Base-by-base conservation (phyloP, 441 rosid genomes). In the Eruca vesicaria region DNA sequence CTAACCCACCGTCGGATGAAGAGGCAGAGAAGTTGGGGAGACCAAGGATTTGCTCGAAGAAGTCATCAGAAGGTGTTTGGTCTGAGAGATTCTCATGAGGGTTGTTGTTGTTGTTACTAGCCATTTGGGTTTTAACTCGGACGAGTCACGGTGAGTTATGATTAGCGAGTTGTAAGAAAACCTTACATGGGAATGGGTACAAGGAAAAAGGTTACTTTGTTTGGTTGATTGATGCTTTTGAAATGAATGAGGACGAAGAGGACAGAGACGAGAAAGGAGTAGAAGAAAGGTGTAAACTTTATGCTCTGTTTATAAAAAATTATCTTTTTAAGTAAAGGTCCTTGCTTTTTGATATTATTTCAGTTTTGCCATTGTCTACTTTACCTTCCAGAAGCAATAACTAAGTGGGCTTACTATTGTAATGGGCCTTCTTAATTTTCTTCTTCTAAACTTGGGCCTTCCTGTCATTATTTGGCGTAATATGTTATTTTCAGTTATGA, bases 11-110 rank as follows among this genome's bases (percentile, higher is more conserved):
- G 55, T 84, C 58, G 7, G 87, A 94, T 2, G 90, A 60, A 12
- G 95, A 78, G 43, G 83, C 83, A 14, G 81, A 73, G 73, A 89
- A 96, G 86, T 79, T 87, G 6, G 85, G 92, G 56, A 93, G 82
- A 35, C 93, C 87, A 31, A 96, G 93, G 63, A 96, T 88, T 81
- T 91, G 97, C 77, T 91, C 97, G 61, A 96, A 81, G 86, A 96
- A 96, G 81, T 96, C 98, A 72, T 96, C 99, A 18, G 85, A 28
- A 3, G 95, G 81, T 26, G 88, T 35, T 79, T 58, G 79, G 72
- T 74, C 79, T 0, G 79, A 60, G 20, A 74, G 78, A 12, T 69
- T 70, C 9, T 88, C 97, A 52, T 84, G 81, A 56, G 78, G 80
- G 36, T 80, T 80, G 74, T 76, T 75, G 74, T 75, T 75, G 50